phyloP scores from a whole-genome alignment of 306 rosid species.

The Oemleria cerasiformis region DNA sequence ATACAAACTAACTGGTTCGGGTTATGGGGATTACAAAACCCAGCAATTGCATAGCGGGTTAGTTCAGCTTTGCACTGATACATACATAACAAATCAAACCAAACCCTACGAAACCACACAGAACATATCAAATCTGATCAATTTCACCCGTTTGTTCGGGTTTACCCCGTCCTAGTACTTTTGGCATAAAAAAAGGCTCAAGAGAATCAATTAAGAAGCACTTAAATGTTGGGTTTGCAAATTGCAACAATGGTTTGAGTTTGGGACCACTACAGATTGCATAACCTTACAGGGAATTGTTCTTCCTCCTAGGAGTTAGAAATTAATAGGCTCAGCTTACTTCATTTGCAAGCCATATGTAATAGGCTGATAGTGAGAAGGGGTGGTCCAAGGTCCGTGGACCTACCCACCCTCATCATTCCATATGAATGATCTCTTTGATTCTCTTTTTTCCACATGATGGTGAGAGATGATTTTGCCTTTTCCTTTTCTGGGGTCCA shows the following conservation, averaged over 20 bases:
- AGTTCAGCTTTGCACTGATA: not conserved
- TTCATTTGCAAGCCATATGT: conserved; percentile 39
- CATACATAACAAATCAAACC: not conserved
- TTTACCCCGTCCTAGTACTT: too few species aligned
- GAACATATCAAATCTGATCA: conserved; percentile 1
- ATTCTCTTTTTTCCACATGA: conserved; percentile 59
- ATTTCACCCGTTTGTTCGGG: not conserved
- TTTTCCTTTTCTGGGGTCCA: conserved; percentile 58
- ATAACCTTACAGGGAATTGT: conserved; percentile 18
- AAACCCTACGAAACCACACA: not conserved
- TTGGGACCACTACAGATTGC: conserved; percentile 47
- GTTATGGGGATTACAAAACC: not conserved
- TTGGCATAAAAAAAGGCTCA: too few species aligned
- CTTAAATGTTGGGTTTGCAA: too few species aligned
- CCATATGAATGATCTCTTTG: conserved; percentile 56
- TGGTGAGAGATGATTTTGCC: conserved; percentile 45
- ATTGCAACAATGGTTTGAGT: too few species aligned
- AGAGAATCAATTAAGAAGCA: too few species aligned
- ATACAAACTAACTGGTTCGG: too few species aligned
- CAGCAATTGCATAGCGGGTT: not conserved
- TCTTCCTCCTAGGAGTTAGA: conserved; percentile 24
- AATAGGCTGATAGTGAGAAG: conserved; percentile 27
- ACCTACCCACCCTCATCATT: conserved; percentile 31
- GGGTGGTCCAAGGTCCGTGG: conserved; percentile 25
- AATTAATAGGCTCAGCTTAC: conserved; percentile 24